Base-by-base conservation (phyloP, 345 rosid genomes). In the Odontarrhena argentea region DNA sequence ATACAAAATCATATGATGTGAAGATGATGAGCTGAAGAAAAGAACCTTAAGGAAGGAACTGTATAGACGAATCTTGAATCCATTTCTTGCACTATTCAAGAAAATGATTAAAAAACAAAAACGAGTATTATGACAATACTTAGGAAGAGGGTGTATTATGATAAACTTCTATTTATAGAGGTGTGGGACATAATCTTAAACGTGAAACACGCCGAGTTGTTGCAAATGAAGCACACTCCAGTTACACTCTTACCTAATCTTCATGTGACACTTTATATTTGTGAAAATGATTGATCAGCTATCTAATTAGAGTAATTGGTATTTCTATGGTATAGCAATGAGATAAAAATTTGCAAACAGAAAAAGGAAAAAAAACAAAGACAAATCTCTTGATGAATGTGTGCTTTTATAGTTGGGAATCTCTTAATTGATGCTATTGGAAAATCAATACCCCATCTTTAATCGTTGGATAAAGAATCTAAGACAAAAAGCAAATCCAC, bases 141-240 rank as follows among this genome's bases (percentile, higher is more conserved):
- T 8, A 12, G 35, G n/a, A 38, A n/a, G 25, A 28, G n/a, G 64
- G 26, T 15, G 13, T 51, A 37, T 38, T 36, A 32, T 42, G n/a
- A 35, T 24, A 24, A 30, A 15, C 6, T 24, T 14, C 36, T 10
- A 44, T 54, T 45, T 62, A 70, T 53, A 62, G 44, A 61, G 13
- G 1, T 18, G 60, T 69, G 62, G 62, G 74, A 54, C 62, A 61
- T 70, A 53, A 53, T 25, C 68, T 53, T 53, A 3, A 60, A 53
- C 74, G 75, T 70, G 75, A 47, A 54, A 44, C 68, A 70, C 68
- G 63, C 45, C 32, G 55, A 51, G 30, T 52, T 42, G 68, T 35
- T 43, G 47, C 52, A 22, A 60, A 6, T 4, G 22, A 18, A 18
- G 18, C 48, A 3, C 38, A 36, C 14, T 15, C 9, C 9, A 14